These are phyloP conservation scores for Geranium brycei DNA, from an alignment of 345 rosid species.

Conservation along the genomic window DNA sequence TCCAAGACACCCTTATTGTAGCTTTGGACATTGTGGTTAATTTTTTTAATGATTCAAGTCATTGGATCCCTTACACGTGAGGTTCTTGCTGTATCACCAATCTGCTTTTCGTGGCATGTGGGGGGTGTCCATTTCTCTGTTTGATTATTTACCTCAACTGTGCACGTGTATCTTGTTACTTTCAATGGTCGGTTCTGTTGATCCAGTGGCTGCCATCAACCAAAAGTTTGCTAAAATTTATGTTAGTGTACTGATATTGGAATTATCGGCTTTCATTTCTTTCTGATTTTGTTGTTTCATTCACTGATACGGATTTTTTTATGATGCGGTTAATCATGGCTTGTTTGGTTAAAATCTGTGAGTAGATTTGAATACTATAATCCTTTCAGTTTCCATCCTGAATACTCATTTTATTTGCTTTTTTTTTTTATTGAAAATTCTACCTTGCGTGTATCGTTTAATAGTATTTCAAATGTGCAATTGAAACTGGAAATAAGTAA, in stretches of 20 bases:
- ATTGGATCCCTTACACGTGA: conserved; percentile 51
- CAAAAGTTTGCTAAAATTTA: conserved; percentile 4
- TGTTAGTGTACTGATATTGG: not conserved
- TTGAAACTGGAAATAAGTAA: no score
- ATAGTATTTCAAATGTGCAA: no score
- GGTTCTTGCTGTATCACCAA: conserved; percentile 11
- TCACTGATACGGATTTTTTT: not conserved
- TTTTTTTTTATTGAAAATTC: no score
- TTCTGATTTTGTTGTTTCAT: not conserved
- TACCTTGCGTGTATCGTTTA: no score
- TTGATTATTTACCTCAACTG: not conserved
- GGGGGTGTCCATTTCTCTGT: conserved; percentile 13
- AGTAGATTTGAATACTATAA: no score
- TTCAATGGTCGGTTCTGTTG: conserved; percentile 13
- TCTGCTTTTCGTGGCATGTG: conserved; percentile 32
- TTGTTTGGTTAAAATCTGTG: not conserved
- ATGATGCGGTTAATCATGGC: not conserved
- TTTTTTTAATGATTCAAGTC: conserved; percentile 4
- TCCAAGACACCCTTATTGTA: conserved; percentile 5
- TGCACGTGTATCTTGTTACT: conserved; percentile 10
- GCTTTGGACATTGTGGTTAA: not conserved
- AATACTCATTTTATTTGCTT: no score
- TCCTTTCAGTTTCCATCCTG: no score
- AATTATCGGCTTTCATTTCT: not conserved
- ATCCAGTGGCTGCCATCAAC: conserved; percentile 1